phyloP scores from a whole-genome alignment of 2,329 filamentous ascomycete genomes.

The Thelonectria olida region DNA sequence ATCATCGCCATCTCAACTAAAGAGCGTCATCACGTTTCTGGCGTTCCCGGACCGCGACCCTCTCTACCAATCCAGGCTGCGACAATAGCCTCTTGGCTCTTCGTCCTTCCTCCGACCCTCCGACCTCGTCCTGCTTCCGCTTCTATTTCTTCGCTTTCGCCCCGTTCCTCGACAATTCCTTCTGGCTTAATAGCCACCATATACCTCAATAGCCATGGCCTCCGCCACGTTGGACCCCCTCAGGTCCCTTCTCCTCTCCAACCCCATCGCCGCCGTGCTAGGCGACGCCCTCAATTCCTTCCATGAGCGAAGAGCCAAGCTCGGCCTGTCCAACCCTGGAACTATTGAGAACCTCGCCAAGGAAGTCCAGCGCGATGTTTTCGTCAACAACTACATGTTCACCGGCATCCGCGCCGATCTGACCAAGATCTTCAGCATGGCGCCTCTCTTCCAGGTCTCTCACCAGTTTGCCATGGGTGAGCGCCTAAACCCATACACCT shows the following conservation, averaged over 20 bases:
- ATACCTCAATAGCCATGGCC: conserved; percentile 57
- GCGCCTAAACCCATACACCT: conserved; percentile 91
- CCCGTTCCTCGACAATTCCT: conserved; percentile 36
- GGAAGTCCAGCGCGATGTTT: conserved; percentile 95
- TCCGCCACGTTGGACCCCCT: conserved; percentile 60
- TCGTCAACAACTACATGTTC: conserved; percentile 97
- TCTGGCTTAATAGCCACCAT: conserved; percentile 38
- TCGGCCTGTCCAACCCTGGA: conserved; percentile 92
- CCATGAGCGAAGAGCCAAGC: conserved; percentile 83
- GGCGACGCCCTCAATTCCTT: conserved; percentile 84
- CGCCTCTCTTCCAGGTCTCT: conserved; percentile 94
- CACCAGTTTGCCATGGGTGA: conserved; percentile 97
- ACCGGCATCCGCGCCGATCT: conserved; percentile 94
- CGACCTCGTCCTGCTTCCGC: conserved; percentile 24
- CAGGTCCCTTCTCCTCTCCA: conserved; percentile 74
- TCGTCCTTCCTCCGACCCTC: conserved; percentile 14
- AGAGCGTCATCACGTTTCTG: conserved; percentile 45
- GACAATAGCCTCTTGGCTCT: conserved; percentile 31
- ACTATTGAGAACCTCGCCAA: conserved; percentile 88
- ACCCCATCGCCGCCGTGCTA: conserved; percentile 74
- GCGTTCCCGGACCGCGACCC: conserved; percentile 40
- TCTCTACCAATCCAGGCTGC: conserved; percentile 33
- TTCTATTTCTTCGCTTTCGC: conserved; percentile 29
- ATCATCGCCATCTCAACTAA: conserved; percentile 25
- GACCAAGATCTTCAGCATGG: conserved; percentile 94